phyloP scores from a whole-genome alignment of 2,329 filamentous ascomycete genomes.

The Cytospora mali region DNA sequence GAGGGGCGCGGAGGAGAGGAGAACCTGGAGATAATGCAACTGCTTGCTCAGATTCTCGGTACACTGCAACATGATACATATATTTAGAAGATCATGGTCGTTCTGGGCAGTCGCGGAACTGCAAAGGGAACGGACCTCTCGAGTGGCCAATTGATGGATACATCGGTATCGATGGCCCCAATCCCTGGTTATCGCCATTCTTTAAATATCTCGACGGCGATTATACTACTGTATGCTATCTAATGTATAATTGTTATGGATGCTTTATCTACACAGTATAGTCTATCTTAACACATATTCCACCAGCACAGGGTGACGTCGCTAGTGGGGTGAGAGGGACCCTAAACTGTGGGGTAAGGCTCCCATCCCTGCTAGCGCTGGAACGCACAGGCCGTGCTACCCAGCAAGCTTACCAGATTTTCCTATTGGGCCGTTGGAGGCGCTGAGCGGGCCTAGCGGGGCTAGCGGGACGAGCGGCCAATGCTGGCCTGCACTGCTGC shows the following conservation, averaged over 20 bases:
- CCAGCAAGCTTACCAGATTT: neutral
- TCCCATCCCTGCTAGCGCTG: conserved; percentile 1
- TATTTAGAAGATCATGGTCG: too few species aligned
- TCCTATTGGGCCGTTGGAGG: conserved; percentile 1
- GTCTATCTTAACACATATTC: neutral
- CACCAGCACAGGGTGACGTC: neutral
- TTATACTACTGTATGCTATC: too few species aligned
- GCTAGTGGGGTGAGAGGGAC: neutral
- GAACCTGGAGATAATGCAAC: neutral
- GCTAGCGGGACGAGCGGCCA: neutral
- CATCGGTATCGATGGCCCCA: too few species aligned
- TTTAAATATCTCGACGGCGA: too few species aligned
- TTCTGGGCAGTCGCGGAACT: too few species aligned
- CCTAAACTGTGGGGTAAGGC: neutral
- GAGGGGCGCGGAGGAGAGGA: neutral
- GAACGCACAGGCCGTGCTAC: conserved; percentile 10
- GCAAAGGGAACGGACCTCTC: neutral
- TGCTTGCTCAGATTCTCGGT: too few species aligned
- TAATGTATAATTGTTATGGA: too few species aligned
- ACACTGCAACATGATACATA: too few species aligned
- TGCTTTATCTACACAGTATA: too few species aligned
- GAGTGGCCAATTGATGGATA: neutral
- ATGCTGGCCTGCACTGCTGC: neutral
- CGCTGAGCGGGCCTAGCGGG: neutral
- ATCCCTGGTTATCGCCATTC: too few species aligned